Conservation (phyloP, 2,329 filamentous ascomycete genomes). For the Didymella pomorum region DNA sequence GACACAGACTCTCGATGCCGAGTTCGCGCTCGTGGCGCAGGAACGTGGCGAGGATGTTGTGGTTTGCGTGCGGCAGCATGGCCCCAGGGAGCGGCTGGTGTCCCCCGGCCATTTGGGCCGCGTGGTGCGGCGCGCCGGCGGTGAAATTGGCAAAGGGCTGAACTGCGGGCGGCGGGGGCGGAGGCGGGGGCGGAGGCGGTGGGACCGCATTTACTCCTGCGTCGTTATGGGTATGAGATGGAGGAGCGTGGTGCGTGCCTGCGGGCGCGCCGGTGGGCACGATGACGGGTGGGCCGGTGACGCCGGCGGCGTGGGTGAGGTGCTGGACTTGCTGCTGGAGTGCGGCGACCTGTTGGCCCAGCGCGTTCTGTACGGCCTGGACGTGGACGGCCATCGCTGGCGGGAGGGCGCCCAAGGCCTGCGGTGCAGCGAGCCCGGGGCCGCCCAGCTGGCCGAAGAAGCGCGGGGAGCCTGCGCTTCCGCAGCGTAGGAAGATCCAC, state of each 20-base stretch:
- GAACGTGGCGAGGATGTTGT: constrained; percentile 36
- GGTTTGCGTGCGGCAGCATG: constrained; percentile 3
- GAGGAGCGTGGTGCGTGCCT: neutral
- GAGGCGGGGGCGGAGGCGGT: constrained; percentile 25
- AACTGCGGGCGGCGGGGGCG: constrained; percentile 5
- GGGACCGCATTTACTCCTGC: neutral
- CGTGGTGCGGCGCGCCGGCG: constrained; percentile 13
- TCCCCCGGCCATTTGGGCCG: neutral
- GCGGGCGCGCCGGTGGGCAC: constrained; percentile 1
- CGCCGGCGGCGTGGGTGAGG: constrained; percentile 17
- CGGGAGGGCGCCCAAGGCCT: constrained; percentile 16
- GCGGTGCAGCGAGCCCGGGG: constrained; percentile 18
- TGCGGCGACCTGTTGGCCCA: constrained; percentile 39
- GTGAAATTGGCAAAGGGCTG: constrained; percentile 29
- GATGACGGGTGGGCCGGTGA: constrained; percentile 3
- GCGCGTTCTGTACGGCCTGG: constrained; percentile 35
- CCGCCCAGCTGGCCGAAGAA: constrained; percentile 15
- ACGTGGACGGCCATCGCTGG: constrained; percentile 32
- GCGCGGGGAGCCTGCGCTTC: constrained; percentile 30
- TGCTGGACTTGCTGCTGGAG: constrained; percentile 40
- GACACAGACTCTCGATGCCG: constrained; percentile 46
- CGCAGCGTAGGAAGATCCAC: constrained; percentile 47
- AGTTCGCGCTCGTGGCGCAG: constrained; percentile 49
- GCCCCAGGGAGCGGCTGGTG: neutral
- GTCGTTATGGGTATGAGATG: no score